phyloP scores from a whole-genome alignment of 805 yeast genomes.

The Kluyveromyces lactis region DNA sequence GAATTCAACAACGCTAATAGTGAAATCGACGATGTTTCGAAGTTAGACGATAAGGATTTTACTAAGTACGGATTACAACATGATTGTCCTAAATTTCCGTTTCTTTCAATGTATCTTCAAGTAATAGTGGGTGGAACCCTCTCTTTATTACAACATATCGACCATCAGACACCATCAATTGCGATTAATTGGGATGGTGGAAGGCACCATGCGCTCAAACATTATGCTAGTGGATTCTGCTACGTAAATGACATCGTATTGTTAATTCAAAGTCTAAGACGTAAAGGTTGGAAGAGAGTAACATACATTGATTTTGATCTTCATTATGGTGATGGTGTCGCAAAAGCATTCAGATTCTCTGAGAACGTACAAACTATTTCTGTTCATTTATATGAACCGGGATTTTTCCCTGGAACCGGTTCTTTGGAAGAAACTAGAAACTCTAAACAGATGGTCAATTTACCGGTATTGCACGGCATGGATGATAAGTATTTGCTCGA shows the following conservation, averaged over 20 bases:
- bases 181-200: conserved; percentile 77
- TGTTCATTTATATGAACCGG: conserved; percentile 53
- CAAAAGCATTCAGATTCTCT: conserved; percentile 50
- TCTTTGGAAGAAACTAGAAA: conserved; percentile 29
- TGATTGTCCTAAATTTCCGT: conserved; percentile 60
- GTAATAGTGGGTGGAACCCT: conserved; percentile 52
- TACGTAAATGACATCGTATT: conserved; percentile 63
- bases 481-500: conserved; percentile 35
- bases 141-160: conserved; percentile 35
- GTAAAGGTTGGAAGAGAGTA: conserved; percentile 34
- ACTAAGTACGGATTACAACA: conserved; percentile 41
- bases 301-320: conserved; percentile 64
- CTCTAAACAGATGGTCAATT: conserved; percentile 38
- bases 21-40: conserved; percentile 5
- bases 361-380: conserved; percentile 53
- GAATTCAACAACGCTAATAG: conserved; percentile 2
- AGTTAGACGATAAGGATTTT: conserved; percentile 11
- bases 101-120: conserved; percentile 40
- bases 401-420: conserved; percentile 74
- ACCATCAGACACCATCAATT: conserved; percentile 23
- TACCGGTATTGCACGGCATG: conserved; percentile 53
- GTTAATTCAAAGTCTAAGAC: conserved; percentile 44
- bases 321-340: conserved; percentile 80
- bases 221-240: conserved; percentile 61
- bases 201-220: conserved; percentile 55